Evolutionary conservation across 495 filamentous ascomycete genomes (phyloP).

Genomic region (Neurospora sp.): DNA sequence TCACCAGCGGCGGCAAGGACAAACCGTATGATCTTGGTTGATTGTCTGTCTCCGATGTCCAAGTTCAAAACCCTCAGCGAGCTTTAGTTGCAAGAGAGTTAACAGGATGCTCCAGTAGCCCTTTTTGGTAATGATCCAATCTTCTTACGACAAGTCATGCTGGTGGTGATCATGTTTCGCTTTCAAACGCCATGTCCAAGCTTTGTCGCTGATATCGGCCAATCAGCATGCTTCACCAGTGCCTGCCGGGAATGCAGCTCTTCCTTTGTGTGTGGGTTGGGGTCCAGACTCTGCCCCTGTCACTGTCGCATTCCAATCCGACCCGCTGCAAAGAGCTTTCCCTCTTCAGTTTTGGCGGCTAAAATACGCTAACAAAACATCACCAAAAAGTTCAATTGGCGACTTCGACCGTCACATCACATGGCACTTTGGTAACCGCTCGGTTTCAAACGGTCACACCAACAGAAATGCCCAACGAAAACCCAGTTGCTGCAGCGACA

Average conservation of each 20-base stretch:
- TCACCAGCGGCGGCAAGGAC: neutral
- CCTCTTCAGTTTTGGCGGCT: neutral
- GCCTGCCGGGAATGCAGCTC: neutral
- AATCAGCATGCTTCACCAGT: neutral
- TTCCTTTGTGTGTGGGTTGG: neutral
- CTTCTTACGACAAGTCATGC: neutral
- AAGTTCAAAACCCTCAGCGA: neutral
- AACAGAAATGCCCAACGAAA: neutral
- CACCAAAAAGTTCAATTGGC: neutral
- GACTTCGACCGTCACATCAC: neutral
- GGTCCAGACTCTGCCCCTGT: neutral
- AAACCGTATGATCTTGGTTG: neutral
- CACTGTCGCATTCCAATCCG: neutral
- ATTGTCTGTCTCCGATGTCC: neutral
- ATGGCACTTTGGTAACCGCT: neutral
- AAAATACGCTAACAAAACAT: neutral
- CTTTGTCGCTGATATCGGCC: neutral
- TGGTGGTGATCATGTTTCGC: neutral
- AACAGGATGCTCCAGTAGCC: neutral
- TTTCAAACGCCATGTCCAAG: neutral
- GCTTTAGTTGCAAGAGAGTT: neutral
- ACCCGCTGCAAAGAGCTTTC: neutral
- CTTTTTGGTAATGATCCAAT: neutral
- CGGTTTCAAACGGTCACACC: neutral
- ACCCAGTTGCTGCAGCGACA: neutral